Evolutionary conservation across 2,329 filamentous ascomycete genomes (phyloP).

Genomic region (Sporothrix schenckii): DNA sequence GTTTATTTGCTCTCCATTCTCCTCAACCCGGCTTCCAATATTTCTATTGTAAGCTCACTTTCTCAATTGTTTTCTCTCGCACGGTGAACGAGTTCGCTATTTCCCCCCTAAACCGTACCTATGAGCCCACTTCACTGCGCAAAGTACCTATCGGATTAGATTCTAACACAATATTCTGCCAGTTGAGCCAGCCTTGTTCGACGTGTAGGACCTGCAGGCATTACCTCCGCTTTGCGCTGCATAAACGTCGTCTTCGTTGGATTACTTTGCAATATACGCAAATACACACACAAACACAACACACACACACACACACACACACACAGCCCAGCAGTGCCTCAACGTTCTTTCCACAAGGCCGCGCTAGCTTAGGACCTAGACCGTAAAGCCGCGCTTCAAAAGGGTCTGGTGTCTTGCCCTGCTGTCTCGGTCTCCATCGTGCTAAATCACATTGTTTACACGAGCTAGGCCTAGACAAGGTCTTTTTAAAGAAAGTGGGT

Average conservation of each 20-base stretch:
- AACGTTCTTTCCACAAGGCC: slow-evolving; percentile 1
- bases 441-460: slow-evolving; percentile 29
- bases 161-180: slow-evolving; percentile 8
- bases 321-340: slow-evolving; percentile 10
- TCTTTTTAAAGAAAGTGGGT: slow-evolving; percentile 35
- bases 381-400: slow-evolving; percentile 30
- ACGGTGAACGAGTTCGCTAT: neutral
- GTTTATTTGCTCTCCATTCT: neutral
- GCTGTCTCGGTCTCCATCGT: slow-evolving; percentile 30
- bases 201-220: neutral
- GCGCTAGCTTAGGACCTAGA: slow-evolving; percentile 19
- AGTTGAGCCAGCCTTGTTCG: slow-evolving; percentile 3
- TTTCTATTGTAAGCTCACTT: slow-evolving; percentile 9
- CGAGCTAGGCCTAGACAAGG: slow-evolving; percentile 35
- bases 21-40: neutral
- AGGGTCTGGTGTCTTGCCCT: slow-evolving; percentile 30
- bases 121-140: neutral
- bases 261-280: neutral
- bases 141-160: neutral
- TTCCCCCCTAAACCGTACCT: neutral
- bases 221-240: neutral
- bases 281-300: neutral
- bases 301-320: neutral
- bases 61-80: neutral
- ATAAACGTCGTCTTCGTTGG: neutral